phyloP scores from a whole-genome alignment of 1,139 yeast species.

The Geotrichum europaeum region DNA sequence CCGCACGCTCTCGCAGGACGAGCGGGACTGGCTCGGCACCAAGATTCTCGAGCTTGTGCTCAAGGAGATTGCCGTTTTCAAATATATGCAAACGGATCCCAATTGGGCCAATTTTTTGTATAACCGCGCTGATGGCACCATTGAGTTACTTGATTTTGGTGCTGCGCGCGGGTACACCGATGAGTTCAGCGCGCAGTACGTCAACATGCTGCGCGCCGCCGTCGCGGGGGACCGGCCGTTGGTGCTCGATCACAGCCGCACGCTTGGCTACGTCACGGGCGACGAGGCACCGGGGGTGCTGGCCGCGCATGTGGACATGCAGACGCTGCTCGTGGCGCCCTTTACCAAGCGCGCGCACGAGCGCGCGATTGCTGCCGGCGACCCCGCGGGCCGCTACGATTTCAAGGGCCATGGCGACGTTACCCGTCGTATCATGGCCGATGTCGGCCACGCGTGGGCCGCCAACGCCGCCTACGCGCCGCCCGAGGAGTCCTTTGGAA shows the following conservation, averaged over 20 bases:
- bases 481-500: slow-evolving; percentile 93
- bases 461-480: slow-evolving; percentile 50
- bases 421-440: not conserved
- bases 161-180: slow-evolving; percentile 78
- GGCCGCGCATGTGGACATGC: slow-evolving; percentile 86
- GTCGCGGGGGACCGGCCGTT: slow-evolving; percentile 53
- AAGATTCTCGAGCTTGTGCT: slow-evolving; percentile 82
- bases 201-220: slow-evolving; percentile 70
- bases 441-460: not conserved
- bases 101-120: slow-evolving; percentile 97
- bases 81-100: slow-evolving; percentile 97
- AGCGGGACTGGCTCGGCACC: slow-evolving; percentile 75
- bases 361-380: slow-evolving; percentile 32
- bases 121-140: slow-evolving; percentile 55
- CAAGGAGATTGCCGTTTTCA: slow-evolving; percentile 74
- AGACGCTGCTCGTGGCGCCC: slow-evolving; percentile 88
- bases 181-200: slow-evolving; percentile 63
- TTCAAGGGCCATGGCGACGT: slow-evolving; percentile 53
- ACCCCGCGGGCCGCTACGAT: slow-evolving; percentile 46
- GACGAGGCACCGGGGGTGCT: slow-evolving; percentile 80
- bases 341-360: slow-evolving; percentile 40
- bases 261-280: slow-evolving; percentile 78
- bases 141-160: slow-evolving; percentile 90
- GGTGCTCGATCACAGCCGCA: not conserved
- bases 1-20: slow-evolving; percentile 43